Conservation (phyloP, 2,329 filamentous ascomycete genomes). For the Xylariaceae sp. region DNA sequence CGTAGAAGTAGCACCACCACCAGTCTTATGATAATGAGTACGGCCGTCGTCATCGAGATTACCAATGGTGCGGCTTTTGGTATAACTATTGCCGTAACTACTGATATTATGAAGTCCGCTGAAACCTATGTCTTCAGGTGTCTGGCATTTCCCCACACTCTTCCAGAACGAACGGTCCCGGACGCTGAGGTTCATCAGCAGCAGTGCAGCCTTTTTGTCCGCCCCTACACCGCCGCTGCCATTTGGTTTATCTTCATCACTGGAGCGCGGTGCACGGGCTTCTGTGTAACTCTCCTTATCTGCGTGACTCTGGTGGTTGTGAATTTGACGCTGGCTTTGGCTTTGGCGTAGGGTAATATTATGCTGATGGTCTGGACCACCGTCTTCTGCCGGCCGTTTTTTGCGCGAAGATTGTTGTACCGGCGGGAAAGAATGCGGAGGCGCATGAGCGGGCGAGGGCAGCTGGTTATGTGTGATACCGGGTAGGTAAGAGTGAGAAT, state of each 20-base stretch:
- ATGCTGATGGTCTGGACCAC: neutral
- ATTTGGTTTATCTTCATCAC: conserved; percentile 24
- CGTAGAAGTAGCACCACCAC: neutral
- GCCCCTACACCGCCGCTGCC: conserved; percentile 28
- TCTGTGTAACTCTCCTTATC: conserved; percentile 1
- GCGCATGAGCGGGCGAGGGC: conserved; percentile 5
- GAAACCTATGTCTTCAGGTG: neutral
- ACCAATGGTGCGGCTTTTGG: neutral
- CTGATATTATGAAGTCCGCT: neutral
- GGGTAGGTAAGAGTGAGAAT: conserved; percentile 4
- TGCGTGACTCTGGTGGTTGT: neutral
- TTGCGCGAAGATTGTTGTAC: conserved; percentile 8
- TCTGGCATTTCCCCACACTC: neutral
- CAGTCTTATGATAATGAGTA: neutral
- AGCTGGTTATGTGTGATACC: conserved; percentile 4
- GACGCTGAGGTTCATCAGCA: conserved; percentile 55
- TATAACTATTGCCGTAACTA: neutral
- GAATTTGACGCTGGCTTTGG: conserved; percentile 18
- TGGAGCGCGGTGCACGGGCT: neutral
- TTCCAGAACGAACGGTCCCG: conserved; percentile 38
- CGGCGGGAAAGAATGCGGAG: conserved; percentile 4
- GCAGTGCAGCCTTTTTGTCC: conserved; percentile 54
- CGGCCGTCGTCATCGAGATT: neutral
- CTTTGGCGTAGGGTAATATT: neutral
- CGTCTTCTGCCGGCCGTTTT: conserved; percentile 36